Conservation (phyloP, 768 basidiomycete genomes). For the Pleurotus djamor region DNA sequence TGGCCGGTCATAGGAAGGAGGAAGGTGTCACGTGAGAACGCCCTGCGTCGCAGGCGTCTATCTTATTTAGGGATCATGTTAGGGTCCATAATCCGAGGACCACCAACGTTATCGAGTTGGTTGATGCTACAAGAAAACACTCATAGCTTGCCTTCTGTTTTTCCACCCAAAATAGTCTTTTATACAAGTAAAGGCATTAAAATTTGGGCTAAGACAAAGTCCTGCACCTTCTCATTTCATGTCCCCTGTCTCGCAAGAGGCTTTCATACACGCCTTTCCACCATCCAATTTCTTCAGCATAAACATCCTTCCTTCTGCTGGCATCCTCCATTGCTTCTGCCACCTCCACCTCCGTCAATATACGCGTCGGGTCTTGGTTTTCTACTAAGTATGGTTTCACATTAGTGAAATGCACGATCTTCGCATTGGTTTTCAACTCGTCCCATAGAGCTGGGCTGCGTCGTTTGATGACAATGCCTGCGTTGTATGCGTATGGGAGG, state of each 20-base stretch:
- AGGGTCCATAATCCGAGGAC: too few relatives aligned
- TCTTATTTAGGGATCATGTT: too few relatives aligned
- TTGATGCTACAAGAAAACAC: too few relatives aligned
- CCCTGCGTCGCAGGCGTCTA: too few relatives aligned
- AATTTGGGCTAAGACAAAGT: too few relatives aligned
- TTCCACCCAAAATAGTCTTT: too few relatives aligned
- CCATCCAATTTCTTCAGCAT: slow-evolving; percentile 27
- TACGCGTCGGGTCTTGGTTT: slow-evolving; percentile 15
- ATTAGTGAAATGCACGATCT: slow-evolving; percentile 31
- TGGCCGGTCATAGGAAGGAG: too few relatives aligned
- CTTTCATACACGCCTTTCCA: slow-evolving; percentile 28
- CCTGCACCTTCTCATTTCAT: neutral
- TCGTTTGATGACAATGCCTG: slow-evolving; percentile 30
- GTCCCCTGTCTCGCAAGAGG: slow-evolving; percentile 17
- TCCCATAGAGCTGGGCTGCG: slow-evolving; percentile 26
- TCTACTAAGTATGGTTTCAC: slow-evolving; percentile 26
- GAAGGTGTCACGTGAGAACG: too few relatives aligned
- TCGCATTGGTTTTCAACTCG: slow-evolving; percentile 21
- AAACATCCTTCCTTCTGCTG: slow-evolving; percentile 17
- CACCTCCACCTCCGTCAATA: slow-evolving; percentile 20
- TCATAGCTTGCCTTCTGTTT: too few relatives aligned
- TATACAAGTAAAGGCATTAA: too few relatives aligned
- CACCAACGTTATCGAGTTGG: too few relatives aligned
- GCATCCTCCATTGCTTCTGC: slow-evolving; percentile 18
- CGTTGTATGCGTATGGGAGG: slow-evolving; percentile 33